These are phyloP conservation scores for Arachnomyces sp. DNA, from an alignment of 2,329 filamentous ascomycete species.

Conservation along the genomic window DNA sequence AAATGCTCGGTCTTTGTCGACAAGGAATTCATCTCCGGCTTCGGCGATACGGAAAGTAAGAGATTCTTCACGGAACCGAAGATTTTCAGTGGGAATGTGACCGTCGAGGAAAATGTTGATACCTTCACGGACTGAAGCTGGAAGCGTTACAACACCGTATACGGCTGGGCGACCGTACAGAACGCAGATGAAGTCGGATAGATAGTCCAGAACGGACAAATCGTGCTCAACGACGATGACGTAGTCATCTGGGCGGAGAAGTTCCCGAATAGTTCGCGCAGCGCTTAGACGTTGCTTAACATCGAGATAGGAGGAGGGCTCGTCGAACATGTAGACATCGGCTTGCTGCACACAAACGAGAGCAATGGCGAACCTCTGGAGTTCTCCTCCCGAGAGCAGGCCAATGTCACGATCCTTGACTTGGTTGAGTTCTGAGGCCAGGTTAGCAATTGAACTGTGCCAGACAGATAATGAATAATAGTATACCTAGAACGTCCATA, in stretches of 20 bases:
- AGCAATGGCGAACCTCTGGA: slow-evolving; percentile 95
- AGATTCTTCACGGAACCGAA: slow-evolving; percentile 96
- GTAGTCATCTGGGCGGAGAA: slow-evolving; percentile 83
- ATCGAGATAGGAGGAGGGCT: slow-evolving; percentile 97
- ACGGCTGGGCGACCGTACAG: slow-evolving; percentile 92
- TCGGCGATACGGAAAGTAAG: slow-evolving; percentile 92
- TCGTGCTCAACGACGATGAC: slow-evolving; percentile 99
- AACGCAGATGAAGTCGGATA: slow-evolving; percentile 96
- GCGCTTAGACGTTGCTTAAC: slow-evolving; percentile 97
- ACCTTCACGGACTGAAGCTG: slow-evolving; percentile 91
- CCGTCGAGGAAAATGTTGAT: slow-evolving; percentile 99
- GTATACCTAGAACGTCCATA: slow-evolving; percentile 61
- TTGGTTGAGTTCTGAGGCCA: slow-evolving; percentile 63
- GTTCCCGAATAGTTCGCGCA: slow-evolving; percentile 81
- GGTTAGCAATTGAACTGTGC: slow-evolving; percentile 11
- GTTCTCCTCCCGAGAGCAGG: slow-evolving; percentile 88
- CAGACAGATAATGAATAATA: background rate
- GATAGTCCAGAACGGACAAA: slow-evolving; percentile 94
- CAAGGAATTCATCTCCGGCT: slow-evolving; percentile 76
- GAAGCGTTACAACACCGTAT: slow-evolving; percentile 95
- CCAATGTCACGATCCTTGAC: slow-evolving; percentile 88
- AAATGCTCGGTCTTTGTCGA: slow-evolving; percentile 78
- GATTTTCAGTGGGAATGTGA: slow-evolving; percentile 94
- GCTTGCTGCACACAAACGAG: slow-evolving; percentile 92
- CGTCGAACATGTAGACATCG: slow-evolving; percentile 99